Base-by-base conservation (phyloP, 148 eudicot genomes). In the Silene conica region DNA sequence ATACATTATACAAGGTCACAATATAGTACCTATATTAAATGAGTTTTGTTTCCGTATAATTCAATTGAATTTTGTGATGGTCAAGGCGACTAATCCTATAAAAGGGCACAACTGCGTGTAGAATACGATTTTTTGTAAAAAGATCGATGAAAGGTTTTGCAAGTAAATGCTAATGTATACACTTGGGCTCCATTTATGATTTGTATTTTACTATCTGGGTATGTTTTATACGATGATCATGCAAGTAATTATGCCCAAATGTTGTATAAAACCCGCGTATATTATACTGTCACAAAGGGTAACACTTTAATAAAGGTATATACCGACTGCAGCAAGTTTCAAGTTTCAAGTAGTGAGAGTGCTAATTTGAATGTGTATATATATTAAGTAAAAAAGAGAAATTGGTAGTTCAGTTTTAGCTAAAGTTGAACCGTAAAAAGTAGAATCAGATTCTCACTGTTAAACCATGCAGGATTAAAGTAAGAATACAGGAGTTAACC, bases 401-500 rank as follows among this genome's bases (percentile, higher is more conserved):
- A 11, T 6, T 64, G 31, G 6, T 13, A 64, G 46, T 64, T 66
- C 41, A 66, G 28, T 56, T 78, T 25, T 25, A 67, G 62, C 25
- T 55, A 78, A 78, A 78, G 80, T 58, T 48, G 20, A 41, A 59
- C 63, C 18, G 34, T 3, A 20, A 46, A 73, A 73, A 78, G 76
- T 61, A 15, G 80, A 78, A 78, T 73, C 67, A 73, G 80, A 73
- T 78, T 73, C 80, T 58, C 25, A 73, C 80, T 72, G 69, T 64
- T 25, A 60, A 38, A 43, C 23, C 52, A 38, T 21, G 34, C 28
- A 63, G 72, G 23, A 7, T 43, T 54, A 62, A 76, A 58, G 78
- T 43, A 58, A 34, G 8, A 38, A 67, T 50, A 64, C 31, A 64
- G 68, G 28, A 28, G 6, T 64, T 28, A 6, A 64, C 34, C 68